These are phyloP conservation scores for Pestalotiopsis fici DNA, from an alignment of 2,329 filamentous ascomycete genomes.

Conservation along the genomic window DNA sequence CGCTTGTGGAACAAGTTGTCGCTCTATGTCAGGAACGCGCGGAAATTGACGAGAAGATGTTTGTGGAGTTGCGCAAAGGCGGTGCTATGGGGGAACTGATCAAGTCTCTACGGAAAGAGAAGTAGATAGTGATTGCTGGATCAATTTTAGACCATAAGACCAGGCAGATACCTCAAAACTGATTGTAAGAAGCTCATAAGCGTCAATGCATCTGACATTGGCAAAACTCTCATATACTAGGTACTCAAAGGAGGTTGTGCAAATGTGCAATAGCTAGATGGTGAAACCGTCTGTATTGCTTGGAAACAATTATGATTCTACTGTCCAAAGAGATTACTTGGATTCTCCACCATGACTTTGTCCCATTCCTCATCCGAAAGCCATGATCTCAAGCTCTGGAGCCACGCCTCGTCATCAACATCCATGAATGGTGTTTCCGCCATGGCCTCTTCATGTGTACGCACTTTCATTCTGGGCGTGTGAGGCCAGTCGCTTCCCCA, in stretches of 20 bases:
- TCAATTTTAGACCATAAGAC: no score
- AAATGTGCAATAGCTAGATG: no score
- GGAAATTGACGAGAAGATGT: constrained; percentile 28
- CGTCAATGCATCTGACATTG: no score
- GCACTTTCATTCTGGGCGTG: background rate
- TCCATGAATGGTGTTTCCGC: constrained; percentile 9
- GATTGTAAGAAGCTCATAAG: no score
- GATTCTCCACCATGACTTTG: constrained; percentile 23
- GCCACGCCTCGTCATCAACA: constrained; percentile 12
- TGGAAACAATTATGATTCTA: no score
- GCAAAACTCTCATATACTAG: no score
- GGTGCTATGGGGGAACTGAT: constrained; percentile 5
- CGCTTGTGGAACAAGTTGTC: constrained; percentile 24
- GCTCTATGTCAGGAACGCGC: constrained; percentile 27
- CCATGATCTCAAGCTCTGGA: constrained; percentile 8
- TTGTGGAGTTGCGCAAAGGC: background rate
- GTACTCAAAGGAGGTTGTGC: no score
- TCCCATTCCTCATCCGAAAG: constrained; percentile 21
- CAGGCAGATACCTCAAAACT: no score
- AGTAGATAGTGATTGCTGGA: background rate
- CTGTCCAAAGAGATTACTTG: constrained; percentile 14
- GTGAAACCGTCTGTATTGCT: no score
- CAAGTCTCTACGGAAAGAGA: constrained; percentile 6
- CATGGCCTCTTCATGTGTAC: background rate
- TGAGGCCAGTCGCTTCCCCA: background rate